Conservation (phyloP, 2,329 filamentous ascomycete species). For the Alternaria rosae region DNA sequence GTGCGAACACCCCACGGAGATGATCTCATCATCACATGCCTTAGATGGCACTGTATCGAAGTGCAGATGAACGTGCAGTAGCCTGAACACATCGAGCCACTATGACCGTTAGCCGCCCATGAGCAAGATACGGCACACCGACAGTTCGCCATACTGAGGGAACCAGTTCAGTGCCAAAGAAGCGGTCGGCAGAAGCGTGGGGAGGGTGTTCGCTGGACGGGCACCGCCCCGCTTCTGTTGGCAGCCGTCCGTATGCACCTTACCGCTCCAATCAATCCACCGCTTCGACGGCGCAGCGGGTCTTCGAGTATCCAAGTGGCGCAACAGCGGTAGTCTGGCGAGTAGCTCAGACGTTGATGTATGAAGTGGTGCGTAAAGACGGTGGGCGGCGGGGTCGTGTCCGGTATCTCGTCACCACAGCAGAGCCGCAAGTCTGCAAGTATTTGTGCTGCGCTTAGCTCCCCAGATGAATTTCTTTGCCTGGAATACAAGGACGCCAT, state of each 20-base stretch:
- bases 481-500: neutral
- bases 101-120: neutral
- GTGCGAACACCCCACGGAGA: neutral
- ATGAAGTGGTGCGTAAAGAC: neutral
- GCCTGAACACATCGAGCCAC: conserved; percentile 6
- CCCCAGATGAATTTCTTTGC: neutral
- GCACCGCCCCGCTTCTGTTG: conserved; percentile 16
- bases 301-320: conserved; percentile 3
- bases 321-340: conserved; percentile 4
- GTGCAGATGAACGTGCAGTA: conserved; percentile 9
- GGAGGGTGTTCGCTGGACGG: conserved; percentile 12
- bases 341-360: conserved; percentile 11
- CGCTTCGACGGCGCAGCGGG: neutral
- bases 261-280: conserved; percentile 12
- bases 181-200: conserved; percentile 23
- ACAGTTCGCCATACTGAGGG: conserved; percentile 10
- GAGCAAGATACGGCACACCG: conserved; percentile 14
- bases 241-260: conserved; percentile 10
- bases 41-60: neutral
- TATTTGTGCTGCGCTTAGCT: neutral
- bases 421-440: conserved; percentile 19
- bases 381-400: neutral
- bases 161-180: neutral
- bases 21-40: neutral
- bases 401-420: conserved; percentile 7